Base-by-base conservation (phyloP, 345 rosid species). In the Raphanus raphanistrum region DNA sequence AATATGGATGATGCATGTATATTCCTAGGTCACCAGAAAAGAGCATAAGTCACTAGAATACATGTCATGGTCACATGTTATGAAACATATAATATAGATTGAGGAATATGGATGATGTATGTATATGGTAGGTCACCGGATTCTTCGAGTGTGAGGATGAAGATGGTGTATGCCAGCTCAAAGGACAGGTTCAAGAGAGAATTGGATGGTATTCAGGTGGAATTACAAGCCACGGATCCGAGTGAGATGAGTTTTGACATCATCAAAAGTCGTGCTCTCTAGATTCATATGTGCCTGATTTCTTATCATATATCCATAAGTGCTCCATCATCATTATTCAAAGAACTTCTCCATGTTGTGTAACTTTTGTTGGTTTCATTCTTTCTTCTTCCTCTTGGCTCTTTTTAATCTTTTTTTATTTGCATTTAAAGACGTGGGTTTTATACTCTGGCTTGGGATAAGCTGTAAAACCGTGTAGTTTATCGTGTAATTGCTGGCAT, bases 141-240 rank as follows among this genome's bases (percentile, higher is more conserved):
- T 70, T 71, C 87, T 17, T 81, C 98, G 15, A 92, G 74, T 76
- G 91, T 94, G 83, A 88, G 98, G 77, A 84, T 78, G 66, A 94
- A 94, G 88, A 94, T 94, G 98, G 89, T 94, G 57, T 94, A 90
- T 52, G 98, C 98, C 0, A 94, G 98, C 84, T 89, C 97, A 67
- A 94, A 90, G 77, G 98, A 94, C 80, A 85, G 96, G 86, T 94
- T 93, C 90, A 93, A 91, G 89, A 89, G 98, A 73, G 98, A 93
- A 80, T 77, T 93, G 73, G 98, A 93, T 15, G 98, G 98, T 8
- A 90, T 91, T 79, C 96, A 90, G 80, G 91, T 93, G 48, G 98
- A 93, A 90, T 85, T 94, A 76, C 98, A 94, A 78, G 98, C 97
- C 17, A 94, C 98, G 0, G 98, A 94, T 76, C 97, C 98, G n/a